A percentile compares a stretch with the other conserved stretches of the same genome.
Conservation (phyloP, 495 filamentous ascomycete genomes). For the Halenospora varia region DNA sequence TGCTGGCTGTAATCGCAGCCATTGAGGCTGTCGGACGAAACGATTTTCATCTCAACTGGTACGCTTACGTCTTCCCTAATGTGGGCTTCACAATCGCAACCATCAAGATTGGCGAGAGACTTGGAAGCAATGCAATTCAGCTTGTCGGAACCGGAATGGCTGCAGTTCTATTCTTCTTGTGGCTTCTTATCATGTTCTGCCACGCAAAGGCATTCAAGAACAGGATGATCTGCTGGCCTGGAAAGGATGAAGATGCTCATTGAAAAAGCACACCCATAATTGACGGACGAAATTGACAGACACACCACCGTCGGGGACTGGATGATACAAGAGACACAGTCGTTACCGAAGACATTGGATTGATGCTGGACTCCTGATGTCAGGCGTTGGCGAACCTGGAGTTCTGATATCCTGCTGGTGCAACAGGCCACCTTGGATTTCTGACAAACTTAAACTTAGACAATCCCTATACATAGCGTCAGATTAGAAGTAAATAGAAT, state of each 20-base stretch:
- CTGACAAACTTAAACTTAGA: not conserved
- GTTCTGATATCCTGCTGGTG: not conserved
- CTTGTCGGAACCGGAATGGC: slow-evolving; percentile 48
- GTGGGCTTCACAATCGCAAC: slow-evolving; percentile 49
- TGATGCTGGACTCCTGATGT: not conserved
- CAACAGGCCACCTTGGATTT: not conserved
- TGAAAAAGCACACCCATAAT: not conserved
- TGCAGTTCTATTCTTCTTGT: slow-evolving; percentile 50
- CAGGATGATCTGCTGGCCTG: slow-evolving; percentile 56
- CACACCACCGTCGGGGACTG: too few species aligned
- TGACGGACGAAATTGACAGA: too few species aligned
- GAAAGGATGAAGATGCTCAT: slow-evolving; percentile 55
- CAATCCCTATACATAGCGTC: too few species aligned
- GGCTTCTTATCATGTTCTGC: slow-evolving; percentile 49
- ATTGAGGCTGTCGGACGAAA: slow-evolving; percentile 39
- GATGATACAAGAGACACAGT: too few species aligned
- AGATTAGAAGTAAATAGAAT: too few species aligned
- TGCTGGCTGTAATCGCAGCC: slow-evolving; percentile 50
- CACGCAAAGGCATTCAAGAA: slow-evolving; percentile 49
- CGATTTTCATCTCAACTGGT: slow-evolving; percentile 49
- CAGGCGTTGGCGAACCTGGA: not conserved
- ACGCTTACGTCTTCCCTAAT: slow-evolving; percentile 56
- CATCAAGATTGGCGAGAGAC: slow-evolving; percentile 40
- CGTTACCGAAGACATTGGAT: not conserved
- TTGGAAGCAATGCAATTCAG: slow-evolving; percentile 37